Conservation (phyloP, 106 monocot species). For the Apostasia ramifera region DNA sequence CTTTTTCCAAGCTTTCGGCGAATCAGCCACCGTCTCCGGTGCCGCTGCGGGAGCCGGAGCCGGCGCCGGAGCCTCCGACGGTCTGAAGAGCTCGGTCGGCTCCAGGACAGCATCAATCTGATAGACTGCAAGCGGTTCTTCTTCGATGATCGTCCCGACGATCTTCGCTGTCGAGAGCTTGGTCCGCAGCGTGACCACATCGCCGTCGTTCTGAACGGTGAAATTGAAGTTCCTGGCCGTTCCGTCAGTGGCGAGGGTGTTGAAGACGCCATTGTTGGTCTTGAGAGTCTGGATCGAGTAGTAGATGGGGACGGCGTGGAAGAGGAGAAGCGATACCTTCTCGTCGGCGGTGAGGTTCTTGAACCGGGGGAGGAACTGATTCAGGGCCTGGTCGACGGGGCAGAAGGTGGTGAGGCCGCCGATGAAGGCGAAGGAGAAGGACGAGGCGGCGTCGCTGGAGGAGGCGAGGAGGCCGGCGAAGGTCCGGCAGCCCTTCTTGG, state of each 20-base stretch:
- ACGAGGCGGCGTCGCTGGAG: neutral
- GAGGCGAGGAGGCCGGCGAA: constrained; percentile 2
- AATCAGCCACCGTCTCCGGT: too few relatives aligned
- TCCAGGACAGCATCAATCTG: constrained; percentile 8
- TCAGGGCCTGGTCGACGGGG: constrained; percentile 11
- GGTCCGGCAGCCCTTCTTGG: constrained; percentile 1
- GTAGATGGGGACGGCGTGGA: constrained; percentile 14
- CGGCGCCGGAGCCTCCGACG: neutral
- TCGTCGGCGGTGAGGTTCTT: constrained; percentile 15
- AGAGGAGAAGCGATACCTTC: constrained; percentile 1
- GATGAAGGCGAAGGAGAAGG: neutral
- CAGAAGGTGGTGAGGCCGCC: constrained; percentile 12
- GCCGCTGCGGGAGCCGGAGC: too few relatives aligned
- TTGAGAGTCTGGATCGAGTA: constrained; percentile 2
- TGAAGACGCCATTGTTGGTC: constrained; percentile 14
- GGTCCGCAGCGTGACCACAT: too few relatives aligned
- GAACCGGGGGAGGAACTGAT: constrained; percentile 9
- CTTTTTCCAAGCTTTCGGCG: constrained; percentile 7
- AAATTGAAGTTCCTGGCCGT: constrained; percentile 8
- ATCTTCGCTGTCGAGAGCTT: neutral
- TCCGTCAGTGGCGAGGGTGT: constrained; percentile 15
- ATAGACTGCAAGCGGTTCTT: constrained; percentile 12
- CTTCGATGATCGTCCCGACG: constrained; percentile 1
- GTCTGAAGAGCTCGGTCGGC: constrained; percentile 11
- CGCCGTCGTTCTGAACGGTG: constrained; percentile 10